Base-by-base conservation (phyloP, 306 rosid species). In the Corylus heterophylla region DNA sequence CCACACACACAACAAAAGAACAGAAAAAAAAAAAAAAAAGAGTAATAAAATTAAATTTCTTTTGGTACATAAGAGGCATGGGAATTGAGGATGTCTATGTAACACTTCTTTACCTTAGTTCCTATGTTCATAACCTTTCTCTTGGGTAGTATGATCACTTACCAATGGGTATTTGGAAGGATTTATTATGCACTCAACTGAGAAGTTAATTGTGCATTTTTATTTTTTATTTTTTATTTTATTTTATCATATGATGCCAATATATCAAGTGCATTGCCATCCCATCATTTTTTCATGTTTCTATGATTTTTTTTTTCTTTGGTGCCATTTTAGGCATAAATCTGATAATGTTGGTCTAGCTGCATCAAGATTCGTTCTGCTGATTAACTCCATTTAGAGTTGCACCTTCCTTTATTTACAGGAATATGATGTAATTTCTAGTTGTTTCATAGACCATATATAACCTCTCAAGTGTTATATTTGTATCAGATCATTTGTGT, bases 31-130 rank as follows among this genome's bases (percentile, higher is more conserved):
- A 22, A 58, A 22, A 1, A 11, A 0, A 9, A 25, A 59, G 22
- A 31, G 35, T 31, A 31, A 1, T 11, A 59, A 20, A 59, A 25
- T 20, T 9, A 25, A 16, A 8, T 12, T 20, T 59, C 39, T 9
- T 64, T 64, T 64, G 45, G 70, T 64, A 64, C 70, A 64, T 35
- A 10, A 10, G 14, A 18, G 70, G 70, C 70, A 59, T 59, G 66
- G 37, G 37, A 59, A 25, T 64, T 22, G 3, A 39, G 70, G 70
- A 64, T 64, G 9, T 35, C 70, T 49, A 14, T 35, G 70, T 14
- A 64, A 35, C 70, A 37, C 47, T 35, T 64, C 11, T 9, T 68
- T 44, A 39, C 50, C 51, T 9, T 68, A 27, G 72, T 18, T 39
- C 72, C 72, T 68, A 42, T 25, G 37, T 59, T 59, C 72, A 68